Evolutionary conservation across 176 grass and related monocot species (phyloP).

Genomic region (Chrysopogon serrulatus): DNA sequence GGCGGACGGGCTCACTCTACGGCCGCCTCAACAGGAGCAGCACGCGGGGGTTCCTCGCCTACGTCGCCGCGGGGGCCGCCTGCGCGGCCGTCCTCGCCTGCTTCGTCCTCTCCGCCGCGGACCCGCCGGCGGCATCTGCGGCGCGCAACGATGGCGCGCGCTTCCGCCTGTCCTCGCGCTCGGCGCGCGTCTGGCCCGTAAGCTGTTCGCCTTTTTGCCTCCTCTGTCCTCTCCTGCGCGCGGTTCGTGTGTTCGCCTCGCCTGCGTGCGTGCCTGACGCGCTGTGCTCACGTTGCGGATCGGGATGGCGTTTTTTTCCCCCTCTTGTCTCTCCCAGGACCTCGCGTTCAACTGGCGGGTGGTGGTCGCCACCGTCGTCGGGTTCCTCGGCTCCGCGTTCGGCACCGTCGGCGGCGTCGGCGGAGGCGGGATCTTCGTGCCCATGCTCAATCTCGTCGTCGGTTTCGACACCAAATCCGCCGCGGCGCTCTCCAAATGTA

Average conservation of each 20-base stretch:
- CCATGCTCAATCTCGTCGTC: conserved; percentile 87
- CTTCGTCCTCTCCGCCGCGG: conserved; percentile 47
- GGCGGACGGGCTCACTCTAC: conserved; percentile 18
- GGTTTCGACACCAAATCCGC: conserved; percentile 98
- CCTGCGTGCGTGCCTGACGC: neutral
- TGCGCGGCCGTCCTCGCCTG: conserved; percentile 47
- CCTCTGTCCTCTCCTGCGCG: no score
- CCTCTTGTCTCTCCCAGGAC: conserved; percentile 26
- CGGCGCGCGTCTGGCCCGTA: conserved; percentile 73
- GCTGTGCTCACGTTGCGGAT: neutral
- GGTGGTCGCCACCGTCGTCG: conserved; percentile 61
- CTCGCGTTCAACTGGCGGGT: conserved; percentile 77
- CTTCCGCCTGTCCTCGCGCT: conserved; percentile 30
- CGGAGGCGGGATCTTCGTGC: conserved; percentile 96
- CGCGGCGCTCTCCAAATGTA: conserved; percentile 98
- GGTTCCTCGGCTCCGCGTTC: conserved; percentile 91
- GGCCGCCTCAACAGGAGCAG: conserved; percentile 40
- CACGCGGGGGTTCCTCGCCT: conserved; percentile 58
- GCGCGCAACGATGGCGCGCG: neutral
- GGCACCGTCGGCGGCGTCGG: conserved; percentile 96
- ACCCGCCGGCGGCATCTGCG: neutral
- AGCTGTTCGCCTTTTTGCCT: conserved; percentile 27
- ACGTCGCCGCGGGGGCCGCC: conserved; percentile 38
- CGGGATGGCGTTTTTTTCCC: neutral
- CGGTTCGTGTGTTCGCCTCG: neutral